phyloP scores from a whole-genome alignment of 768 basidiomycete species.

The Russula sp. region DNA sequence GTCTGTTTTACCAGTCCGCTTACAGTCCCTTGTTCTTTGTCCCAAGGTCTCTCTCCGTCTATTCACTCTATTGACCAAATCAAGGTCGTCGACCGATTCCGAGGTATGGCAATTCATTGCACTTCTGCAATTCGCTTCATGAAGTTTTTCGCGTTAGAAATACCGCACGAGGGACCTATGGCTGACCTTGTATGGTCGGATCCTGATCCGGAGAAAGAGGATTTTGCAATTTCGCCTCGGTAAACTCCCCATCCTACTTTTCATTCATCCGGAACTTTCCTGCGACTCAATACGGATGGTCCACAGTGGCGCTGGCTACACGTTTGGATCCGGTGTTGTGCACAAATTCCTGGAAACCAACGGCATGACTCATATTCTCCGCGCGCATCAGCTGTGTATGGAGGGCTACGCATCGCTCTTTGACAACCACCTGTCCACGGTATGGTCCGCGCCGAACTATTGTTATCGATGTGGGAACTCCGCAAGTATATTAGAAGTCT shows the following conservation, averaged over 20 bases:
- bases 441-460: constrained; percentile 99
- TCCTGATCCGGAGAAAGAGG: constrained; percentile 98
- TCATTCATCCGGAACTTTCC: constrained; percentile 19
- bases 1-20: constrained; percentile 11
- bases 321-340: constrained; percentile 96
- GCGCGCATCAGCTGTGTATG: constrained; percentile 99
- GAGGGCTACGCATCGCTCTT: constrained; percentile 98
- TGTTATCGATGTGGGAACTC: constrained; percentile 98
- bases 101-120: constrained; percentile 48
- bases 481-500: constrained; percentile 93
- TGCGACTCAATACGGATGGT: constrained; percentile 2
- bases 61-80: constrained; percentile 99
- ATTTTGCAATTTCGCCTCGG: constrained; percentile 98
- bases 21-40: neutral
- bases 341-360: constrained; percentile 96
- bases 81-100: constrained; percentile 97
- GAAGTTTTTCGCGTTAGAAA: constrained; percentile 52
- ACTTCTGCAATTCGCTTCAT: neutral
- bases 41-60: constrained; percentile 85
- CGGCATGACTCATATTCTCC: constrained; percentile 93
- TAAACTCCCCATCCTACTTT: constrained; percentile 32
- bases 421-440: constrained; percentile 90
- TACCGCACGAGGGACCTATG: constrained; percentile 99
- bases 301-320: constrained; percentile 91
- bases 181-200: constrained; percentile 99